Base-by-base conservation (phyloP, 1,139 yeast species). In the Kodamaea fungicola region DNA sequence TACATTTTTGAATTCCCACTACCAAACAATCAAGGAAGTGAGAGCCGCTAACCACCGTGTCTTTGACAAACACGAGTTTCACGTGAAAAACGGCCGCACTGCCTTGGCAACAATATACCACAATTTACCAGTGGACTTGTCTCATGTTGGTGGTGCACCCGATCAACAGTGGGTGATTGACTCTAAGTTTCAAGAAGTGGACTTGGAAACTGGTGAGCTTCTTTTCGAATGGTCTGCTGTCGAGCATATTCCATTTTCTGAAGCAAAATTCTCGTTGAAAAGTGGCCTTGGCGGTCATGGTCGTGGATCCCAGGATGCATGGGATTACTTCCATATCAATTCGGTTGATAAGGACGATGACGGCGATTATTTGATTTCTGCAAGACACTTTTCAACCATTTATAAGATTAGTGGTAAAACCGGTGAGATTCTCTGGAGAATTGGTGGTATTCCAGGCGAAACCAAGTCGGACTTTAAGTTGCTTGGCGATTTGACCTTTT, bases 241-340 rank as follows among this genome's bases (percentile, higher is more conserved):
- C 13, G 68, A 65, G 23, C 68, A 66, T 42, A 55, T 65, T 24
- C 51, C 61, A 2, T 66, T 67, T 1, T 45, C 44, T 16, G 67
- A 59, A 27, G 59, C 70, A 1, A 54, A 55, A 27, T 43, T 57
- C 12, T 50, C 58, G 1, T 42, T 61, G 19, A 50, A 49, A 19
- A 46, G 55, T 13, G 62, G 61, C 4, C 56, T 57, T 12, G 63
- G 62, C 4, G 69, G 65, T 10, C 42, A 53, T 21, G 71, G 69
- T 1, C 49, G 42, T 38, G 55, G 57, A 32, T 59, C 68, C 6
- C 51, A 59, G 36, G 61, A 57, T 42, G 70, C 71, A 5, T 66
- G 69, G 67, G 72, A 66, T 42, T 66, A 61, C 42, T 62, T 66
- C 55, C 72, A 66, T 42, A 62, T 65, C 42, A 66, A 66, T 38